Conservation (phyloP, 768 basidiomycete genomes). For the Infundibulicybe gibba region DNA sequence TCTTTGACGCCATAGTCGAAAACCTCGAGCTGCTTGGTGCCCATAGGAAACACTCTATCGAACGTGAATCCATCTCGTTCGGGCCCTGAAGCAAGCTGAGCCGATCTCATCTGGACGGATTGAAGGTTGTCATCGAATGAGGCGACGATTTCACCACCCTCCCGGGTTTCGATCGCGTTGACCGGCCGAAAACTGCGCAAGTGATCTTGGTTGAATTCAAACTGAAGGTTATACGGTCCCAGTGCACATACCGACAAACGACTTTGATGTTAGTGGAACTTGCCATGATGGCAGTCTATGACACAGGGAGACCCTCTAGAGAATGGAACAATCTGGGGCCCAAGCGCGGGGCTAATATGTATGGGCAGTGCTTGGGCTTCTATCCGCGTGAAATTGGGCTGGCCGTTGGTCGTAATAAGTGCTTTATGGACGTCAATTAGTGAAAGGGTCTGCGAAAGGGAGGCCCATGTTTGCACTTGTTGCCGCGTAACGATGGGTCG, state of each 20-base stretch:
- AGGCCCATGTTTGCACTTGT: slow-evolving; percentile 20
- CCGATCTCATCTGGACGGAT: slow-evolving; percentile 76
- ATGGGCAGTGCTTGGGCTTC: too few species aligned
- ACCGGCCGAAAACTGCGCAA: slow-evolving; percentile 83
- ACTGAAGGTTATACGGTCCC: slow-evolving; percentile 1
- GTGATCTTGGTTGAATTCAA: slow-evolving; percentile 8
- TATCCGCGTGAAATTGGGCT: too few species aligned
- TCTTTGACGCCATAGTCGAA: slow-evolving; percentile 99
- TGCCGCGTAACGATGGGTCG: slow-evolving; percentile 14
- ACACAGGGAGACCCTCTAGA: slow-evolving; percentile 10
- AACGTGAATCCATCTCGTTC: slow-evolving; percentile 98
- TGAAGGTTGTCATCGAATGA: slow-evolving; percentile 84
- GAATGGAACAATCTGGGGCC: slow-evolving; percentile 7
- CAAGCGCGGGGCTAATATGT: neutral
- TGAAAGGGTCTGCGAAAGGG: neutral
- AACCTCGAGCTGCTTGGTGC: slow-evolving; percentile 86
- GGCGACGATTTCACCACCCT: slow-evolving; percentile 88
- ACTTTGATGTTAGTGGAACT: slow-evolving; percentile 95
- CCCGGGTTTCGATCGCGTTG: slow-evolving; percentile 85
- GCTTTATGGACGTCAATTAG: too few species aligned
- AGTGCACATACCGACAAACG: slow-evolving; percentile 83
- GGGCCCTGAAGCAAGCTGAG: slow-evolving; percentile 68
- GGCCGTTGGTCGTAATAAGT: too few species aligned
- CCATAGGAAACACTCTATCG: slow-evolving; percentile 94
- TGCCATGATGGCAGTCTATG: slow-evolving; percentile 42